Conservation (phyloP, 495 filamentous ascomycete genomes). For the Penicillium silybi region DNA sequence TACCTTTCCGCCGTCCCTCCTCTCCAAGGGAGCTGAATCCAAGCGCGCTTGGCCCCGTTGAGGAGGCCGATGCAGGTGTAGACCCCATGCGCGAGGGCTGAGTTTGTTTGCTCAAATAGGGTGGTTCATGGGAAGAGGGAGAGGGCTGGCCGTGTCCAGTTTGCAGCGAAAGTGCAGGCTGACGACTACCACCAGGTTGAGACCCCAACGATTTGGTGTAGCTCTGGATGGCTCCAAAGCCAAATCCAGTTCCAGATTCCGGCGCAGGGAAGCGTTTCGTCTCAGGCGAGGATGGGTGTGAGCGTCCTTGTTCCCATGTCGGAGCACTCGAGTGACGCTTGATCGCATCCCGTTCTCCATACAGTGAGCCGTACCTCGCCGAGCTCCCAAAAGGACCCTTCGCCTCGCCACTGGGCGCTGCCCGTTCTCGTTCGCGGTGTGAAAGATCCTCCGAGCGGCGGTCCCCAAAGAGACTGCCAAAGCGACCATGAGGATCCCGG, state of each 20-base stretch:
- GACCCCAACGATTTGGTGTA: slow-evolving; percentile 47
- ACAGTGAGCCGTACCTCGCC: slow-evolving; percentile 30
- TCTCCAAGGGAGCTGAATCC: slow-evolving; percentile 27
- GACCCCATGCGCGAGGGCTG: slow-evolving; percentile 29
- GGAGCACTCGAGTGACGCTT: slow-evolving; percentile 28
- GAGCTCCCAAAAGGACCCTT: slow-evolving; percentile 20
- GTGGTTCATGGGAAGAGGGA: slow-evolving; percentile 33
- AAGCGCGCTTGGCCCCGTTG: slow-evolving; percentile 22
- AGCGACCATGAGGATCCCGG: slow-evolving; percentile 21
- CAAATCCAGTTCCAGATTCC: slow-evolving; percentile 33
- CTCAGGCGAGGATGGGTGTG: slow-evolving; percentile 41
- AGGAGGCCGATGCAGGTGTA: slow-evolving; percentile 13
- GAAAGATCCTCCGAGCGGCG: slow-evolving; percentile 41
- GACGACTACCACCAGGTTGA: slow-evolving; percentile 35
- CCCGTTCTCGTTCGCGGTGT: slow-evolving; percentile 35
- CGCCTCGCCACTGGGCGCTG: slow-evolving; percentile 28
- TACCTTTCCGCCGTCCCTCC: slow-evolving; percentile 51
- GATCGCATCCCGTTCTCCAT: slow-evolving; percentile 31
- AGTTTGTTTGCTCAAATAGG: slow-evolving; percentile 32
- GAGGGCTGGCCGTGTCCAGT: slow-evolving; percentile 34
- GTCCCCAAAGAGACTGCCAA: slow-evolving; percentile 36
- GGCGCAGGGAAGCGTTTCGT: slow-evolving; percentile 34
- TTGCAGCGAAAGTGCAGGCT: slow-evolving; percentile 30
- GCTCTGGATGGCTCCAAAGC: slow-evolving; percentile 45
- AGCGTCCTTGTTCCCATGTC: slow-evolving; percentile 38